Percentiles rank a stretch among this genome's conserved stretches.
These are phyloP conservation scores for Coriaria nepalensis DNA, from an alignment of 306 rosid genomes.

Conservation along the genomic window DNA sequence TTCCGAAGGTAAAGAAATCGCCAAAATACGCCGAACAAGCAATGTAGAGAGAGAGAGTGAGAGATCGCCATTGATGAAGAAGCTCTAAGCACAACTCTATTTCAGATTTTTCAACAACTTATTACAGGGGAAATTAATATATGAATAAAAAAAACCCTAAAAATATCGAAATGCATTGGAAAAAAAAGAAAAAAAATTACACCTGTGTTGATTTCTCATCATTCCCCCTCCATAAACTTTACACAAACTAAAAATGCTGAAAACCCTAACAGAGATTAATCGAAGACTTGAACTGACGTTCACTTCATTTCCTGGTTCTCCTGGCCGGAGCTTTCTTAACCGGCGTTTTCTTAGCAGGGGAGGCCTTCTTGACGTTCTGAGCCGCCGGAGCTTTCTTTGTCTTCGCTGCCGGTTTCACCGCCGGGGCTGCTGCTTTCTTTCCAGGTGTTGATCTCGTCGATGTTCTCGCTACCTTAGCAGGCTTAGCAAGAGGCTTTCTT, in stretches of 20 bases:
- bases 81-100: no score
- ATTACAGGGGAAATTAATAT: no score
- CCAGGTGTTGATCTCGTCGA: constrained; percentile 38
- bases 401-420: background rate
- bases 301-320: constrained; percentile 24
- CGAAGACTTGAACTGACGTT: no score
- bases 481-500: constrained; percentile 5
- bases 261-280: background rate
- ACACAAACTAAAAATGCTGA: constrained; percentile 7
- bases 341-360: constrained; percentile 23
- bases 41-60: no score
- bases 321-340: constrained; percentile 24
- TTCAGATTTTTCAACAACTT: no score
- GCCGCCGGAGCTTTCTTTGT: constrained; percentile 23
- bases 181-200: background rate
- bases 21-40: no score
- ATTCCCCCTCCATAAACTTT: constrained; percentile 3
- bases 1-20: no score
- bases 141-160: background rate
- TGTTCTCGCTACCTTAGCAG: constrained; percentile 26
- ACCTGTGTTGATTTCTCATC: background rate
- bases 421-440: constrained; percentile 15
- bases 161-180: background rate
- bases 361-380: constrained; percentile 18
- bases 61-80: no score